These are phyloP conservation scores for Salvia splendens DNA, from an alignment of 257 asterid species.

Conservation along the genomic window DNA sequence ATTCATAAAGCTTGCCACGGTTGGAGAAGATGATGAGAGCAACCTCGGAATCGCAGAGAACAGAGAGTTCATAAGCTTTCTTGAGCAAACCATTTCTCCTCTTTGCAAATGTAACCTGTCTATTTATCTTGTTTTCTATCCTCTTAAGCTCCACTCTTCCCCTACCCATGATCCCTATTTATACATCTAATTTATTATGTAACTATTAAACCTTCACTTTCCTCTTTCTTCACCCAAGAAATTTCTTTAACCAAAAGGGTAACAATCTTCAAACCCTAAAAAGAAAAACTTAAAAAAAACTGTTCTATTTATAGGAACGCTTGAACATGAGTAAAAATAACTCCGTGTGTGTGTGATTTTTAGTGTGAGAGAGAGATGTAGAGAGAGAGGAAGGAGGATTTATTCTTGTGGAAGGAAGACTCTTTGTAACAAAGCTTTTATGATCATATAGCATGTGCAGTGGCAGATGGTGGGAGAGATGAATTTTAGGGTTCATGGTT, in stretches of 20 bases:
- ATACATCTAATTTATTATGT: background rate
- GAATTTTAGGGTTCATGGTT: conserved; percentile 25
- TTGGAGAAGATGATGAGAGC: conserved; percentile 85
- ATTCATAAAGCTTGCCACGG: conserved; percentile 93
- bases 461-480: conserved; percentile 25
- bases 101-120: conserved; percentile 90
- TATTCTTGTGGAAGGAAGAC: conserved; percentile 22
- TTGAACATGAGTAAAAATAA: conserved; percentile 8
- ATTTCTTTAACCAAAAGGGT: conserved; percentile 35
- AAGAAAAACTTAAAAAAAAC: conserved; percentile 33
- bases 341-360: conserved; percentile 2
- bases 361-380: background rate
- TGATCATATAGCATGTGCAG: conserved; percentile 35
- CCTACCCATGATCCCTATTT: conserved; percentile 59
- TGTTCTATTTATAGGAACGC: conserved; percentile 36
- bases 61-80: conserved; percentile 83
- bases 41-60: conserved; percentile 80
- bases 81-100: conserved; percentile 81
- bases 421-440: conserved; percentile 19
- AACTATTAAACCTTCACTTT: conserved; percentile 5
- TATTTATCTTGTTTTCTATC: conserved; percentile 83
- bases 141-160: conserved; percentile 93
- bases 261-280: conserved; percentile 46
- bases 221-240: conserved; percentile 34
- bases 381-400: conserved; percentile 9